A percentile compares a stretch with the other conserved stretches of the same genome.
Evolutionary conservation across 768 basidiomycete genomes (phyloP).

Genomic region (Cubamyces sp.): DNA sequence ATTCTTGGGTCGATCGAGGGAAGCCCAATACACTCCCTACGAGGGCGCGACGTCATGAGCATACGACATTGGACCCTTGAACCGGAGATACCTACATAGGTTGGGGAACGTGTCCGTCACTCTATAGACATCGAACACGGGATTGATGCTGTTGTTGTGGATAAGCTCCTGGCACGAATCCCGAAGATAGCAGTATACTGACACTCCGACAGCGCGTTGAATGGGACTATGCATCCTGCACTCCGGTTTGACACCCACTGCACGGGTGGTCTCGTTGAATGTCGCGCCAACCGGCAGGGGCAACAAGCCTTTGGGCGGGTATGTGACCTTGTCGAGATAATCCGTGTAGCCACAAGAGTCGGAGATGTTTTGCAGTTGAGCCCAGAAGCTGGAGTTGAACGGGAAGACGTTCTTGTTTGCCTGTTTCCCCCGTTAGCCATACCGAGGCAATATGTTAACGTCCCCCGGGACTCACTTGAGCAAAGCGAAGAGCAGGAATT

Average conservation of each 20-base stretch:
- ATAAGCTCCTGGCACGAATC: not conserved
- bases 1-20: constrained; percentile 59
- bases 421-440: constrained; percentile 29
- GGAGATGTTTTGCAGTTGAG: constrained; percentile 44
- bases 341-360: constrained; percentile 40
- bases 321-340: constrained; percentile 40
- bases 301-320: constrained; percentile 39
- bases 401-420: constrained; percentile 62
- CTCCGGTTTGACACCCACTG: constrained; percentile 36
- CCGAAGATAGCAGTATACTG: constrained; percentile 24
- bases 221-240: constrained; percentile 55
- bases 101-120: constrained; percentile 54
- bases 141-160: constrained; percentile 49
- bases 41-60: not conserved
- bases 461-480: constrained; percentile 39
- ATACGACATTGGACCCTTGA: not conserved
- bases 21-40: constrained; percentile 82
- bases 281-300: constrained; percentile 41
- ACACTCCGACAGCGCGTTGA: constrained; percentile 53
- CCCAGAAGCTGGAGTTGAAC: constrained; percentile 56
- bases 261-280: constrained; percentile 29
- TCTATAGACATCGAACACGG: constrained; percentile 59
- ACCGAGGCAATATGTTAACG: not conserved
- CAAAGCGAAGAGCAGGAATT: constrained; percentile 72
- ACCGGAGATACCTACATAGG: constrained; percentile 29